Conservation (phyloP, 768 basidiomycete genomes). For the Trametes cubensis region DNA sequence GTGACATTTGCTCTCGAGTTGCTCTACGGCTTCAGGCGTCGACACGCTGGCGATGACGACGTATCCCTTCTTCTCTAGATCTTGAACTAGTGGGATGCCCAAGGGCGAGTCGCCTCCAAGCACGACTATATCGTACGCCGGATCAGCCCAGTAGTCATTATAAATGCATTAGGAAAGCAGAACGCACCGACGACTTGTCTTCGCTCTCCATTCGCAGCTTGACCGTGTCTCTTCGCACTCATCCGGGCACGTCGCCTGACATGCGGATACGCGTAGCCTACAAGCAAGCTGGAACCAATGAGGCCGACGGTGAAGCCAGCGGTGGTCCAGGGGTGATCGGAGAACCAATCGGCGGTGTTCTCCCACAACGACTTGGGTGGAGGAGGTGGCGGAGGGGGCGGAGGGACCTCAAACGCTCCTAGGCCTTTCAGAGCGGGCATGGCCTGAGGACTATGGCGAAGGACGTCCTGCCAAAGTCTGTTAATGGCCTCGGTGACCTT, state of each 20-base stretch:
- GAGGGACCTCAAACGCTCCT: conserved; percentile 74
- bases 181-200: conserved; percentile 50
- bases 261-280: conserved; percentile 49
- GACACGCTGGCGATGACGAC: conserved; percentile 83
- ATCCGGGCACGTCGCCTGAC: conserved; percentile 25
- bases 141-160: conserved; percentile 6
- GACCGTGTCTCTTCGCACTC: conserved; percentile 30
- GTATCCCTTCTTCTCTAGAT: conserved; percentile 77
- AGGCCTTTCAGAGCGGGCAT: conserved; percentile 57
- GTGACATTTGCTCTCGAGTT: conserved; percentile 63
- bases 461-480: conserved; percentile 76
- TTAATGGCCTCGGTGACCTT: conserved; percentile 66
- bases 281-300: conserved; percentile 63
- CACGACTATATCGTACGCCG: conserved; percentile 52
- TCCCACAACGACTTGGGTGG: conserved; percentile 49
- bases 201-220: conserved; percentile 39
- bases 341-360: conserved; percentile 53
- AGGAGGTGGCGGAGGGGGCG: conserved; percentile 61
- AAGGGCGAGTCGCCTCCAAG: conserved; percentile 79
- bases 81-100: conserved; percentile 70
- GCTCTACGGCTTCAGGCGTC: conserved; percentile 63
- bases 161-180: not conserved
- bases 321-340: conserved; percentile 62
- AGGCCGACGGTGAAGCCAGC: conserved; percentile 57
- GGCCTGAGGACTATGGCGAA: conserved; percentile 73